Conservation (phyloP, 1,284 basidiomycete species). For the Ceratobasidium sp. region DNA sequence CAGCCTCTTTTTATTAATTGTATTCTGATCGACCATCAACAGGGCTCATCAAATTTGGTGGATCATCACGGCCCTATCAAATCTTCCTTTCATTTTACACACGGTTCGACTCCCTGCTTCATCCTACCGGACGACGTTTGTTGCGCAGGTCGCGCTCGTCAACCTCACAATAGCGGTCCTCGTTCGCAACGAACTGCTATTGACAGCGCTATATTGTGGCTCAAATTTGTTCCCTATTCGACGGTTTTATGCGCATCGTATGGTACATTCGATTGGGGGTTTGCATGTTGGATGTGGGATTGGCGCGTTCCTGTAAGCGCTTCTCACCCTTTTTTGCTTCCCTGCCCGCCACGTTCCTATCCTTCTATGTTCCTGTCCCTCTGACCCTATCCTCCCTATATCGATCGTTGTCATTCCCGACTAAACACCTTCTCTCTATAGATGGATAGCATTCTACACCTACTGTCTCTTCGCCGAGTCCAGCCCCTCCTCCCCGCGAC, state of each 20-base stretch:
- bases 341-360: too few species aligned
- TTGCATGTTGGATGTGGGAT: slow-evolving; percentile 38
- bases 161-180: slow-evolving; percentile 27
- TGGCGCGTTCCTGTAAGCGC: slow-evolving; percentile 27
- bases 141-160: slow-evolving; percentile 23
- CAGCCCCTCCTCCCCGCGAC: slow-evolving; percentile 10
- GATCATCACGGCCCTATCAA: slow-evolving; percentile 6
- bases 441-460: slow-evolving; percentile 27
- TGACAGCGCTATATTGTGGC: neutral
- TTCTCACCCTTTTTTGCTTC: neutral
- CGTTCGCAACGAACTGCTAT: slow-evolving; percentile 28
- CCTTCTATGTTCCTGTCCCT: too few species aligned
- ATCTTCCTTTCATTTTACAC: slow-evolving; percentile 23
- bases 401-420: too few species aligned
- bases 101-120: neutral
- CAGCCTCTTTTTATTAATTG: neutral
- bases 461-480: slow-evolving; percentile 1
- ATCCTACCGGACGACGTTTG: slow-evolving; percentile 8
- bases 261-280: slow-evolving; percentile 31
- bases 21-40: slow-evolving; percentile 11
- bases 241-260: slow-evolving; percentile 36
- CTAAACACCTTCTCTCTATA: too few species aligned
- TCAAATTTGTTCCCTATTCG: slow-evolving; percentile 16
- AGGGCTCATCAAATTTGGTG: slow-evolving; percentile 44
- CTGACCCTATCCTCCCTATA: too few species aligned